Evolutionary conservation across 1,284 basidiomycete species (phyloP), one percentile per base, ranked within the genome.

Genomic region (Naganishia liquefaciens): DNA sequence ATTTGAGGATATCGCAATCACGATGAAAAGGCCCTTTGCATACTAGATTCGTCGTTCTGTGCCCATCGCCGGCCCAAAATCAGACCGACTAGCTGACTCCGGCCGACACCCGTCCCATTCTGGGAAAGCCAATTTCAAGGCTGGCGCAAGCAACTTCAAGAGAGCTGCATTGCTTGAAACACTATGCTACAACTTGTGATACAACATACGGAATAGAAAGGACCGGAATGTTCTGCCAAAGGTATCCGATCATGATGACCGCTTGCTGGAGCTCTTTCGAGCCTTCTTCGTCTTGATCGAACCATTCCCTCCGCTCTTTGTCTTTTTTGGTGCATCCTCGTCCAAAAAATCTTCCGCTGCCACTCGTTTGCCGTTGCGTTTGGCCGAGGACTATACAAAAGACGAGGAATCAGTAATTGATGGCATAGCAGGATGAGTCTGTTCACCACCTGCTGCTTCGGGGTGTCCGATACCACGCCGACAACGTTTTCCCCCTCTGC

Each of bases 1-100:
- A 3, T 67, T 63, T 25, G 55, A 40, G 23, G 43, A 49, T 5
- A 67, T 67, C 30, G 33, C 51, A 46, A 51, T 67, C 30, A 47
- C 30, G n/a, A 50, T 63, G 40, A 63, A 49, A 53, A 62, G 40
- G 40, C 43, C 3, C 30, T 23, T 43, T 21, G 43, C 9, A 2
- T 47, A 37, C 43, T 44, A 11, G 43, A 51, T 13, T 23, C n/a
- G n/a, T n/a, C n/a, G n/a, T n/a, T n/a, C n/a, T n/a, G n/a, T n/a
- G n/a, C n/a, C n/a, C n/a, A n/a, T n/a, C n/a, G n/a, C n/a, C n/a
- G n/a, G n/a, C n/a, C n/a, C n/a, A n/a, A n/a, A n/a, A n/a, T n/a
- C n/a, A n/a, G n/a, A n/a, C n/a, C n/a, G n/a, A n/a, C n/a, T n/a
- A n/a, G n/a, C n/a, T n/a, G n/a, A n/a, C n/a, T n/a, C n/a, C n/a